These are phyloP conservation scores for Tricholoma matsutake DNA, from an alignment of 768 basidiomycete genomes.

Conservation along the genomic window DNA sequence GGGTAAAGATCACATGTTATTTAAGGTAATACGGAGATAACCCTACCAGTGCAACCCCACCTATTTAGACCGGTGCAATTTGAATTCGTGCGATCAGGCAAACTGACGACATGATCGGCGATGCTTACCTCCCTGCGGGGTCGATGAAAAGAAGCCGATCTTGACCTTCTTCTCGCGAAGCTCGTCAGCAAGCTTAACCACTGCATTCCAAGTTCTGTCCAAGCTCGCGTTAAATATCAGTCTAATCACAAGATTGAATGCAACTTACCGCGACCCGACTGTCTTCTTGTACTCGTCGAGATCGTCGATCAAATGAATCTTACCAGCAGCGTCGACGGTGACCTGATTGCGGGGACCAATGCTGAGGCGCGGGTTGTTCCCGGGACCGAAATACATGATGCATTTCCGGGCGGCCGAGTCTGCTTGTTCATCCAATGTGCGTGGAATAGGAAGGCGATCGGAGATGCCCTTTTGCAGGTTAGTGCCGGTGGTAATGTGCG, in stretches of 20 bases:
- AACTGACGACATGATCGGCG: conserved; percentile 6
- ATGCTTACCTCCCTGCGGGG: conserved; percentile 83
- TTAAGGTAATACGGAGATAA: conserved; percentile 22
- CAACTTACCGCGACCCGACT: conserved; percentile 54
- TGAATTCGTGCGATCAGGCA: conserved; percentile 14
- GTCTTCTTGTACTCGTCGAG: conserved; percentile 74
- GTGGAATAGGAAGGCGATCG: conserved; percentile 65
- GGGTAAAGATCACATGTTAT: conserved; percentile 17
- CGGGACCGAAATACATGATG: conserved; percentile 78
- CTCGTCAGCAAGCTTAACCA: conserved; percentile 79
- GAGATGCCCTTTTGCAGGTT: conserved; percentile 43
- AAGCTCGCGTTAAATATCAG: conserved; percentile 9
- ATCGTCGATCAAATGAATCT: conserved; percentile 84
- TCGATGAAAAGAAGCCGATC: conserved; percentile 93
- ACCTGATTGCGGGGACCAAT: conserved; percentile 87
- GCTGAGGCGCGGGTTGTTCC: conserved; percentile 78
- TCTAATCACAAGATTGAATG: neutral
- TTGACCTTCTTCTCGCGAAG: conserved; percentile 84
- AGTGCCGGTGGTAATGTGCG: conserved; percentile 44
- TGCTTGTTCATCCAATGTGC: conserved; percentile 80
- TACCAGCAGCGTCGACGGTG: conserved; percentile 81
- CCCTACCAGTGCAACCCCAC: conserved; percentile 88
- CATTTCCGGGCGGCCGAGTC: conserved; percentile 86
- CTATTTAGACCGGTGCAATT: conserved; percentile 33
- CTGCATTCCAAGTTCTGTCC: conserved; percentile 71